phyloP scores from a whole-genome alignment of 371 early-diverging fungal genomes.

The Mucor sp. region DNA sequence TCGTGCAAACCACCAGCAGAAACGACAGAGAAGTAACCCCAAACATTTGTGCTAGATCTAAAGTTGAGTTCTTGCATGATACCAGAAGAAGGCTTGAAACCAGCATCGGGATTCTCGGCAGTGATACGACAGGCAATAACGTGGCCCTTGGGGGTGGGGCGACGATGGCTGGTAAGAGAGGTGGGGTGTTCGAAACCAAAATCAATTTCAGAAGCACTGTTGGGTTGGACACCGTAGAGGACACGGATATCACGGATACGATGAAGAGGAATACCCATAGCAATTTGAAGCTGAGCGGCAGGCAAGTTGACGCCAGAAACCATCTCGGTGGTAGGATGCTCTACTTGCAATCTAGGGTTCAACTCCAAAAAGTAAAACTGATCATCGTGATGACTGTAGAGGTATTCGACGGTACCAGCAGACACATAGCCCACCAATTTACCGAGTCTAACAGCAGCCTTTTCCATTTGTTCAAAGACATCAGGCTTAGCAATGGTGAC shows the following conservation, averaged over 20 bases:
- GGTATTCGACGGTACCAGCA: constrained; percentile 98
- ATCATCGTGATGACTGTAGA: constrained; percentile 86
- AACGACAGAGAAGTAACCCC: constrained; percentile 98
- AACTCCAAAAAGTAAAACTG: constrained; percentile 97
- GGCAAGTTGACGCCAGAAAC: constrained; percentile 98
- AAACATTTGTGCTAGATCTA: constrained; percentile 91
- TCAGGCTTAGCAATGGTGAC: constrained; percentile 89
- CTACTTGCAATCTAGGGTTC: constrained; percentile 99
- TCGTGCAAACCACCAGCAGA: constrained; percentile 96
- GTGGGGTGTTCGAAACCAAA: constrained; percentile 85
- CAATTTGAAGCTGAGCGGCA: constrained; percentile 96
- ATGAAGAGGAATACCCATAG: constrained; percentile 96
- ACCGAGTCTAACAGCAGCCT: constrained; percentile 94
- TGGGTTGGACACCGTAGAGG: constrained; percentile 88
- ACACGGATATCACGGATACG: constrained; percentile 95
- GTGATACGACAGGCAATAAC: constrained; percentile 98
- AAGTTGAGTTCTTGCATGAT: constrained; percentile 96
- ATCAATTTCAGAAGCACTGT: constrained; percentile 87
- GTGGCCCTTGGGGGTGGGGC: constrained; percentile 95
- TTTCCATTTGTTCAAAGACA: constrained; percentile 90
- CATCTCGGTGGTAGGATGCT: constrained; percentile 99
- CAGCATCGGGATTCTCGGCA: constrained; percentile 99
- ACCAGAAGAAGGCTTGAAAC: constrained; percentile 97
- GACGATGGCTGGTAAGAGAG: constrained; percentile 80
- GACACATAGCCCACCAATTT: constrained; percentile 94